Evolutionary conservation across 1,139 yeast species (phyloP).

Genomic region (Geotrichum restrictum): DNA sequence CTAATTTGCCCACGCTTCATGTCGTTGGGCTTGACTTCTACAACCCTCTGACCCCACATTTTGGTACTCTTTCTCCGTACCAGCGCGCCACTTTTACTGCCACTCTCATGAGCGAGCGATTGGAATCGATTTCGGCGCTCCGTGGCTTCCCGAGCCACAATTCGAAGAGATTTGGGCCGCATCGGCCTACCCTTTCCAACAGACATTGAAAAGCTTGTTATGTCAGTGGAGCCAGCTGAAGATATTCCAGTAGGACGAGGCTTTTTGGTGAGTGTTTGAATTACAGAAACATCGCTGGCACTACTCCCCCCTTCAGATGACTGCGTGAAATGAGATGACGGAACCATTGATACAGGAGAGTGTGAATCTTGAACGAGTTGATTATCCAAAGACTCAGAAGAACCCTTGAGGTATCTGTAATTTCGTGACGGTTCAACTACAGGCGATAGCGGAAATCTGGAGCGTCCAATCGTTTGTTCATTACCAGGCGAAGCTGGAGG

Average conservation of each 20-base stretch:
- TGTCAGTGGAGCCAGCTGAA: neutral
- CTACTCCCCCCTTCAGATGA: neutral
- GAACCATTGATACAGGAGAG: no score
- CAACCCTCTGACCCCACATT: constrained; percentile 96
- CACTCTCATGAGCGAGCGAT: constrained; percentile 28
- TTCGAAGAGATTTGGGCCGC: constrained; percentile 76
- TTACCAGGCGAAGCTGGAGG: constrained; percentile 56
- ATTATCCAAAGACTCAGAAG: neutral
- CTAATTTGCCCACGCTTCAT: constrained; percentile 53
- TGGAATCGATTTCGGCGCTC: constrained; percentile 48
- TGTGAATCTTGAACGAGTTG: neutral
- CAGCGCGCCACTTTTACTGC: constrained; percentile 29
- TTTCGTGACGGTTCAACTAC: constrained; percentile 28
- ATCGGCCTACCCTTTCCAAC: constrained; percentile 7
- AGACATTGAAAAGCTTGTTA: neutral
- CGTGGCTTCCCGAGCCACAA: constrained; percentile 88
- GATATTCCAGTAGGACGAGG: neutral
- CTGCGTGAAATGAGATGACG: neutral
- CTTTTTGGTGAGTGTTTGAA: neutral
- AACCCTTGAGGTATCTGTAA: neutral
- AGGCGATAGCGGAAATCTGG: constrained; percentile 28
- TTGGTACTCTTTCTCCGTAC: constrained; percentile 79
- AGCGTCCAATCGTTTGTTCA: constrained; percentile 12
- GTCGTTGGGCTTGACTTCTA: constrained; percentile 79
- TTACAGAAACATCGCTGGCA: neutral